These are phyloP conservation scores for Rhododendron ovatum DNA, from an alignment of 148 eudicot genomes.

Conservation along the genomic window DNA sequence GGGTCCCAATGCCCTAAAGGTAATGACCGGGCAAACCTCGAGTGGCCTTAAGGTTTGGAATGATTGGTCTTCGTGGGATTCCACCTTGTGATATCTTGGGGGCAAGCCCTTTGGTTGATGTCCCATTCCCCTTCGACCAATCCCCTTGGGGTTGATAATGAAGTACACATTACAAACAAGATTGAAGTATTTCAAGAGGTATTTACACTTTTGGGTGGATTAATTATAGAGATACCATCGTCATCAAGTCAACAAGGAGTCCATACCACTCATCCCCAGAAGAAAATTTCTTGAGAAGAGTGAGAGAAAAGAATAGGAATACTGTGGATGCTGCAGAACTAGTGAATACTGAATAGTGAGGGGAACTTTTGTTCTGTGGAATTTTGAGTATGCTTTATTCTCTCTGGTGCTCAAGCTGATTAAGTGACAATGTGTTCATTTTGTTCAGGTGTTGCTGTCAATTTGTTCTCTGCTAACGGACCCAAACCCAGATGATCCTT, in stretches of 20 bases:
- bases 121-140: not conserved
- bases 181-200: not conserved
- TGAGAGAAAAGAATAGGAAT: not conserved
- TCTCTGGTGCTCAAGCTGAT: not conserved
- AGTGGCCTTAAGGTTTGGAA: not conserved
- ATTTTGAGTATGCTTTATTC: not conserved
- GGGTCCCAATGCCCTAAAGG: not conserved
- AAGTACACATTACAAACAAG: not conserved
- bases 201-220: not conserved
- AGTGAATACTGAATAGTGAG: not conserved
- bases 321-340: not conserved
- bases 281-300: not conserved
- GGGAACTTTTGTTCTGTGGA: not conserved
- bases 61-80: not conserved
- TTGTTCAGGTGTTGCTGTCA: constrained; percentile 44
- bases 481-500: constrained; percentile 51
- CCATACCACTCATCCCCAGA: not conserved
- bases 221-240: not conserved
- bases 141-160: not conserved
- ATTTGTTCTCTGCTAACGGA: constrained; percentile 49
- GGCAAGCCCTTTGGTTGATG: not conserved
- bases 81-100: not conserved
- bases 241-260: not conserved
- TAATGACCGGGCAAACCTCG: not conserved
- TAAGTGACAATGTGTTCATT: not conserved